phyloP scores from a whole-genome alignment of 495 filamentous ascomycete species.

The Extremus antarcticus region DNA sequence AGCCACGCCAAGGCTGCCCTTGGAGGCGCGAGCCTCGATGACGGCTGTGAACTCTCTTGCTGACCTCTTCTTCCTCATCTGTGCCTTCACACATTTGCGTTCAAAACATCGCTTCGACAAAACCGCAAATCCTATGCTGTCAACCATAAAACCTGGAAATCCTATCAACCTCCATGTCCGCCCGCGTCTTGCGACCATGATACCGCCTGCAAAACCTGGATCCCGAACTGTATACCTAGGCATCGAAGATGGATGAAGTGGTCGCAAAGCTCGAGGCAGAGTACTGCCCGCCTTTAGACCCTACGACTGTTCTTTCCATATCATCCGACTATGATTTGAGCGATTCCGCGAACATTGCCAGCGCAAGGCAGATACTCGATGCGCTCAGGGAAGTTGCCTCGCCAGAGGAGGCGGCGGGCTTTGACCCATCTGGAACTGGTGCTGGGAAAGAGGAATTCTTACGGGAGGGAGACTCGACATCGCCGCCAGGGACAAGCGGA shows the following conservation, averaged over 20 bases:
- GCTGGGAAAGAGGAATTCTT: conserved; percentile 18
- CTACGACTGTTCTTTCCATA: conserved; percentile 55
- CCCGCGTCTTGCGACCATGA: conserved; percentile 4
- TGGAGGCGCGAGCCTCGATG: neutral
- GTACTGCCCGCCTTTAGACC: conserved; percentile 54
- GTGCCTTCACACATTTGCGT: no score
- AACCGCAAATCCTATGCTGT: neutral
- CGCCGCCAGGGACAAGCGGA: conserved; percentile 4
- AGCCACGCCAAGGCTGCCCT: no score
- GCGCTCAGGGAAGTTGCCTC: conserved; percentile 47
- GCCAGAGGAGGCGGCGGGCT: conserved; percentile 56
- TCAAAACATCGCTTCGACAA: no score
- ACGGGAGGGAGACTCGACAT: conserved; percentile 9
- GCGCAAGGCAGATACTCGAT: conserved; percentile 45
- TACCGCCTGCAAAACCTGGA: conserved; percentile 5
- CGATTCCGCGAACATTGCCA: conserved; percentile 37
- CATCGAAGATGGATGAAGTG: conserved; percentile 18
- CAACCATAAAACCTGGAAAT: neutral
- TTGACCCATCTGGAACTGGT: conserved; percentile 67
- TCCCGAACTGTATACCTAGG: conserved; percentile 13
- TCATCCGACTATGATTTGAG: conserved; percentile 51
- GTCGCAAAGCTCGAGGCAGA: conserved; percentile 20
- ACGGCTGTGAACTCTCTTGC: neutral
- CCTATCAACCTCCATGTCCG: neutral
- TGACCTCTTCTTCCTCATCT: neutral